Percentiles rank a stretch among this genome's conserved stretches.
phyloP scores from a whole-genome alignment of 306 rosid species.

The Dalbergia cochinchinensis region DNA sequence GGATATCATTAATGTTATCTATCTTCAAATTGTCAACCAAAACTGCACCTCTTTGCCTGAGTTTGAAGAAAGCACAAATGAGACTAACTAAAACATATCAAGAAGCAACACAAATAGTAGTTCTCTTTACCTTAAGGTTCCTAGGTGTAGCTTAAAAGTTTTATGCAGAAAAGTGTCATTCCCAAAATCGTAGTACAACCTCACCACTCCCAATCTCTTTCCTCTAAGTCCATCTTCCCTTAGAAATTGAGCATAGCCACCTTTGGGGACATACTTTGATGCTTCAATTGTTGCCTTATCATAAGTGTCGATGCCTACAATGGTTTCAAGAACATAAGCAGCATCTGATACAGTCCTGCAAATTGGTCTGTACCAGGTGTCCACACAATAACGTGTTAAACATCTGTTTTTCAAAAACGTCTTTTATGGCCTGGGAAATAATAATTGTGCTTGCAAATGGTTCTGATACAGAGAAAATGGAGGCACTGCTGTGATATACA shows the following conservation, averaged over 20 bases:
- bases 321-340: constrained; percentile 66
- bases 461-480: not conserved
- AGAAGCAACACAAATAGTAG: not conserved
- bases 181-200: constrained; percentile 40
- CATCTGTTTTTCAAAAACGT: not conserved
- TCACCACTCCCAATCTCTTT: constrained; percentile 70
- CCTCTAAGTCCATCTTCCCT: constrained; percentile 60
- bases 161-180: constrained; percentile 34
- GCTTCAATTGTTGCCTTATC: constrained; percentile 58
- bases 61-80: constrained; percentile 22
- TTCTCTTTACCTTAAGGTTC: constrained; percentile 64
- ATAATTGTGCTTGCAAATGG: not conserved
- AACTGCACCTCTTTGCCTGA: constrained; percentile 62
- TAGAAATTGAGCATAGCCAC: constrained; percentile 68
- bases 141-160: constrained; percentile 52
- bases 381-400: constrained; percentile 28
- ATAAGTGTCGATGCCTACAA: constrained; percentile 55
- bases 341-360: constrained; percentile 79
- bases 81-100: not conserved
- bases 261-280: constrained; percentile 60
- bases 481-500: not conserved
- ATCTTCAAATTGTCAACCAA: constrained; percentile 59
- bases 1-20: constrained; percentile 30
- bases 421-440: not conserved
- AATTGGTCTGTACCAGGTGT: constrained; percentile 55